Evolutionary conservation across 1,284 basidiomycete species (phyloP).

Genomic region (Puccinia triticina): DNA sequence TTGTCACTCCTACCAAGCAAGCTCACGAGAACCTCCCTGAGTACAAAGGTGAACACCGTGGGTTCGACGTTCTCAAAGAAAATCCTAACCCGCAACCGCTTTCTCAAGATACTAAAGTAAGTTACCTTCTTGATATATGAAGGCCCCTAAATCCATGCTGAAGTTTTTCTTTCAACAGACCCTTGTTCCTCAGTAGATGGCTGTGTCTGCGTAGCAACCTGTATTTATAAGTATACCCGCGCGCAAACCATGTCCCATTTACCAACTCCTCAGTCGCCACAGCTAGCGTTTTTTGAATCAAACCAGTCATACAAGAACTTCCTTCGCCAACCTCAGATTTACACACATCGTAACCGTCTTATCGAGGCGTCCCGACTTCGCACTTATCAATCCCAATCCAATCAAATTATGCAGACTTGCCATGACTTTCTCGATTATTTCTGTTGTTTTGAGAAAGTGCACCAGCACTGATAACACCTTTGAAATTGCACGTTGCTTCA

Average conservation of each 20-base stretch:
- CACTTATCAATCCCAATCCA: no score
- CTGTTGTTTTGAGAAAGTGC: no score
- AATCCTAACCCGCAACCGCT: neutral
- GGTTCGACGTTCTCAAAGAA: slow-evolving; percentile 37
- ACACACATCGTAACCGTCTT: no score
- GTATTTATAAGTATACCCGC: neutral
- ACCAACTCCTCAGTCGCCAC: neutral
- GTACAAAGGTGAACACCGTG: slow-evolving; percentile 29
- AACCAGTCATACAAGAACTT: neutral
- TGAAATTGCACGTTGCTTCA: no score
- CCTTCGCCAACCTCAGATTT: neutral
- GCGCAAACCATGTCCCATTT: neutral
- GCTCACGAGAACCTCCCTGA: slow-evolving; percentile 10
- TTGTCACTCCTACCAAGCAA: slow-evolving; percentile 1
- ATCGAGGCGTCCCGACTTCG: no score
- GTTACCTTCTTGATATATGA: neutral
- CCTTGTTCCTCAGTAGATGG: neutral
- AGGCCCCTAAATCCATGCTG: neutral
- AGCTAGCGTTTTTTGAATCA: neutral
- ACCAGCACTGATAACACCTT: no score
- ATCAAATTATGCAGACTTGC: no score
- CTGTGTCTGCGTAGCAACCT: neutral
- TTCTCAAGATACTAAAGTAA: slow-evolving; percentile 12
- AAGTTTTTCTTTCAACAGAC: neutral
- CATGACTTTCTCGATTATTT: no score